A percentile compares a stretch with the other conserved stretches of the same genome.
phyloP scores from a whole-genome alignment of 805 yeast genomes.

The Sungouiozyma intestinalis region DNA sequence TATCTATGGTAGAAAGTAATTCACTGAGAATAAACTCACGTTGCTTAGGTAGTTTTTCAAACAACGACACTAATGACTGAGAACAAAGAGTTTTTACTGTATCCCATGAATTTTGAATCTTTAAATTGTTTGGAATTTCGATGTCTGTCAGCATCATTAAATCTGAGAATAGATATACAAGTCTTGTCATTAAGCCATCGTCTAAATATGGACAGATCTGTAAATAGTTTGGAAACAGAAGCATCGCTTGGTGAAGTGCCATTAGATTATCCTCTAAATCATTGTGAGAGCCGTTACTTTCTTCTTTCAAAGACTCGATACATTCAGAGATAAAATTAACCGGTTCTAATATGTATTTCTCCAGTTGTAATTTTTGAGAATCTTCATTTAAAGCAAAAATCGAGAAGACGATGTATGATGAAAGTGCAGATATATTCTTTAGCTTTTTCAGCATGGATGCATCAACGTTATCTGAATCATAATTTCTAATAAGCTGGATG shows the following conservation, averaged over 20 bases:
- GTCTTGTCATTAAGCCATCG: conserved; percentile 44
- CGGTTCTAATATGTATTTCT: conserved; percentile 33
- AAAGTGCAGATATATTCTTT: conserved; percentile 25
- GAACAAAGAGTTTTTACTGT: conserved; percentile 13
- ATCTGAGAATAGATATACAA: conserved; percentile 41
- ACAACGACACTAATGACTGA: conserved; percentile 30
- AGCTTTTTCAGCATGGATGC: conserved; percentile 1
- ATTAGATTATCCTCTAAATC: conserved; percentile 6
- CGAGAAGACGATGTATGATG: conserved; percentile 32
- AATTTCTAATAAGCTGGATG: conserved; percentile 8
- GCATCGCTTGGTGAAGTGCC: conserved; percentile 12
- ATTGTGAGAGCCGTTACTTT: conserved; percentile 1
- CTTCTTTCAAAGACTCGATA: conserved; percentile 26
- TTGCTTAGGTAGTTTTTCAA: conserved; percentile 38
- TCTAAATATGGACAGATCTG: conserved; percentile 26
- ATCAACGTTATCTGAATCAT: conserved; percentile 1
- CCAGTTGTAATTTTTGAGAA: conserved; percentile 38
- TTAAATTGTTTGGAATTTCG: conserved; percentile 6
- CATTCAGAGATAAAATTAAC: conserved; percentile 31
- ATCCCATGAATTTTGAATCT: conserved; percentile 13
- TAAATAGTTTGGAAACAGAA: conserved; percentile 18
- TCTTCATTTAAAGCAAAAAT: conserved; percentile 32
- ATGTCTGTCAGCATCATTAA: conserved; percentile 14
- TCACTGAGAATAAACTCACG: conserved; percentile 53
- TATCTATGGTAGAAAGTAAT: conserved; percentile 40